These are phyloP conservation scores for Russula emetica DNA, from an alignment of 768 basidiomycete genomes.

Conservation along the genomic window DNA sequence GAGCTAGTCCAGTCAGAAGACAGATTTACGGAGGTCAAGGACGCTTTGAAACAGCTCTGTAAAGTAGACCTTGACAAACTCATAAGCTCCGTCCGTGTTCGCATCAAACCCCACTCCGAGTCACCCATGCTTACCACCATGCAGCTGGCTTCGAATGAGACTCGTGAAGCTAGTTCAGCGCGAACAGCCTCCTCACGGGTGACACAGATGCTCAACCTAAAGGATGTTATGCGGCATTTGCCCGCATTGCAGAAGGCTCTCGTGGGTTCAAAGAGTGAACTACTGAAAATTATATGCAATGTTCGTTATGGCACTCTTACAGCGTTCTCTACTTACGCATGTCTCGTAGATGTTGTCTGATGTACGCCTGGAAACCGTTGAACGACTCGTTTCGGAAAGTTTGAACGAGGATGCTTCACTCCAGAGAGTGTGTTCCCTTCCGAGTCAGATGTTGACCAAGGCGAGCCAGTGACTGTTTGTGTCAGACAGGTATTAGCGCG, in stretches of 20 bases:
- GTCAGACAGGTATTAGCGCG: conserved; percentile 64
- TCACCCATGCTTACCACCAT: not conserved
- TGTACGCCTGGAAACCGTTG: conserved; percentile 61
- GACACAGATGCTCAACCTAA: conserved; percentile 73
- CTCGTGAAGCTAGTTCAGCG: conserved; percentile 47
- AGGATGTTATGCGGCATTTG: conserved; percentile 64
- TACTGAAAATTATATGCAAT: conserved; percentile 59
- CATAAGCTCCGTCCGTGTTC: conserved; percentile 53
- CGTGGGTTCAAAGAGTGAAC: conserved; percentile 49
- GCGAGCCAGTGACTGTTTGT: not conserved
- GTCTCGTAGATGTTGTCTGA: conserved; percentile 64
- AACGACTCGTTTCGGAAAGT: conserved; percentile 51
- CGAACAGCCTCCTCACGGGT: conserved; percentile 68
- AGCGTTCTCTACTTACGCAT: not conserved
- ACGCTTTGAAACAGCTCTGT: conserved; percentile 65
- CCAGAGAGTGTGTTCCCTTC: conserved; percentile 47
- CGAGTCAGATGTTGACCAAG: not conserved
- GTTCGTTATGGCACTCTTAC: conserved; percentile 37
- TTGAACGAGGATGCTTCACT: conserved; percentile 69
- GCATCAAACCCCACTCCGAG: not conserved
- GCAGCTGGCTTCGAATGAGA: conserved; percentile 67
- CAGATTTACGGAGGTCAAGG: conserved; percentile 59
- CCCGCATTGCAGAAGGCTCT: conserved; percentile 63
- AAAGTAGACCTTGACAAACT: conserved; percentile 88
- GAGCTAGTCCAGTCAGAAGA: conserved; percentile 78